Base-by-base conservation (phyloP, 306 rosid genomes). In the Cucurbita pepo region DNA sequence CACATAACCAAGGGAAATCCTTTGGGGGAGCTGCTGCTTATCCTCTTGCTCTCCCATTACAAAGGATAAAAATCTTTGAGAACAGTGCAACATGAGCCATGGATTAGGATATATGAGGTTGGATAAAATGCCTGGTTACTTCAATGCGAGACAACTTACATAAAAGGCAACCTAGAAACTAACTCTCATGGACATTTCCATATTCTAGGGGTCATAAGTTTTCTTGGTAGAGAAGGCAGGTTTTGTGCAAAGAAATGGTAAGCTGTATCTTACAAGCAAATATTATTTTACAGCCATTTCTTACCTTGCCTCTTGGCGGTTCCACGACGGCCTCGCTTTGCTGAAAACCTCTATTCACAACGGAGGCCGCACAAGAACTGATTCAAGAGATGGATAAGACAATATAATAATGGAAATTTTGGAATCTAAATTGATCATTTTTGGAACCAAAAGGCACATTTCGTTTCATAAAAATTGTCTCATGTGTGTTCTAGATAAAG, bases 91-190 rank as follows among this genome's bases (percentile, higher is more conserved):
- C 56, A 25, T 52, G 5, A 53, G 55, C 60, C 65, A 47, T 52
- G 43, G 73, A 55, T 54, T 60, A 25, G 77, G 54, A 47, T 83
- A 63, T 83, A 79, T 80, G 83, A 81, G 77, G 80, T 19, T 69
- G 71, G n/a, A 52, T 38, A 54, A 22, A 57, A 64, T 36, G 60
- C 50, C 50, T 72, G 81, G 78, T 75, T 86, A 76, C 84, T 81
- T 86, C 64, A 9, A 51, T 45, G 76, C 75, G 71, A 80, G 83
- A 65, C 70, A 80, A 80, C 96, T 86, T 86, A 63, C 71, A 57
- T 60, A 79, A 81, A 74, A 87, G 84, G 97, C 77, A 93, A 88
- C 48, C 48, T 81, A 79, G 79, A 82, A 85, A 74, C 72, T 83
- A 78, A 69, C 66, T 75, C 53, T 57, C 41, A 63, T 77, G 78